Conservation (phyloP, 208 protist species). For the Acanthamoeba triangularis region DNA sequence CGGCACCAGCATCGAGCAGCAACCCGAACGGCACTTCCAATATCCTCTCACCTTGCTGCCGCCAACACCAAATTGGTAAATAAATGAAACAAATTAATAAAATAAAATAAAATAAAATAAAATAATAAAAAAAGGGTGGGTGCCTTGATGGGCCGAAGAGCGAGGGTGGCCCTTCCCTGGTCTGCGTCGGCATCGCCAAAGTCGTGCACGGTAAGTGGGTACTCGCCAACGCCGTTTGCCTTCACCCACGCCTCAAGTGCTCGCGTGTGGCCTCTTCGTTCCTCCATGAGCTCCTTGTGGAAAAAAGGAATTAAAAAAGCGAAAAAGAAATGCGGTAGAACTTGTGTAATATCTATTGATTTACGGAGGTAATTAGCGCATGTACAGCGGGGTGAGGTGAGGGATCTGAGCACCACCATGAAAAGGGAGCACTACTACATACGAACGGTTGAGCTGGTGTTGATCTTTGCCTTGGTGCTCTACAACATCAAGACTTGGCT, state of each 20-base stretch:
- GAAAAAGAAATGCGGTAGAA: no score
- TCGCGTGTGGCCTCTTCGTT: neutral
- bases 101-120: neutral
- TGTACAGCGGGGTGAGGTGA: no score
- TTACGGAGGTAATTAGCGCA: no score
- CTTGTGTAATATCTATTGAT: neutral
- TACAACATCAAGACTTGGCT: conserved; percentile 45
- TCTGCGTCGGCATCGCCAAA: neutral
- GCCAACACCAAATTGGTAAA: neutral
- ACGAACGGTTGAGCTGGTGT: conserved; percentile 1
- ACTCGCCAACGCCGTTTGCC: neutral
- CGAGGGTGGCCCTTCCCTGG: conserved; percentile 29
- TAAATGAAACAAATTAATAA: neutral
- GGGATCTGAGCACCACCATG: neutral
- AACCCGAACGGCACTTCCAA: neutral
- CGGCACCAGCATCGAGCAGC: neutral
- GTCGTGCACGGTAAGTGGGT: conserved; percentile 10
- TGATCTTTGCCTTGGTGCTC: conserved; percentile 38
- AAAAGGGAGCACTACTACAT: conserved; percentile 28
- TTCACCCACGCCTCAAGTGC: neutral
- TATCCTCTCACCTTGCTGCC: conserved; percentile 16
- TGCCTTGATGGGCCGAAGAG: neutral
- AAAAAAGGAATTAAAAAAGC: no score
- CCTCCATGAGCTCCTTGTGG: no score
- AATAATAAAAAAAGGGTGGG: neutral